phyloP scores from a whole-genome alignment of 2,329 filamentous ascomycete genomes.

The Cytospora mali region DNA sequence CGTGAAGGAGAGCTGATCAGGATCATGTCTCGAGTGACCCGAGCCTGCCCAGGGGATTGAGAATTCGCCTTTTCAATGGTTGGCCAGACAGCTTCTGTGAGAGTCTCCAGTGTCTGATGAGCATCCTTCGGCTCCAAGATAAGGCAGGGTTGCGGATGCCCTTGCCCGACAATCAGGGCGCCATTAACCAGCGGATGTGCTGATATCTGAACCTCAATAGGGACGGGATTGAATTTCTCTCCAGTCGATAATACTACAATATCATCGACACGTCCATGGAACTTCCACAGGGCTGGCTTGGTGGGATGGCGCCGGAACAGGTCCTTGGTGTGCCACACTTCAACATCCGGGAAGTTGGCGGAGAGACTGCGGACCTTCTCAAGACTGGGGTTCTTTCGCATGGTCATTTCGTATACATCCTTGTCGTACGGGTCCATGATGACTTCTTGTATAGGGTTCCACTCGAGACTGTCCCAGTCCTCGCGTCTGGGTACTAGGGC shows the following conservation, averaged over 20 bases:
- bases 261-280: constrained; percentile 21
- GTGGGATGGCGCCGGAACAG: constrained; percentile 50
- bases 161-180: constrained; percentile 20
- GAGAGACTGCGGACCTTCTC: constrained; percentile 27
- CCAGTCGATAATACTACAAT: constrained; percentile 19
- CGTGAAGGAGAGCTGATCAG: neutral
- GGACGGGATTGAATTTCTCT: constrained; percentile 30
- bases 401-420: constrained; percentile 29
- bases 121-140: constrained; percentile 17
- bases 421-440: constrained; percentile 30
- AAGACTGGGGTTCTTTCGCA: constrained; percentile 26
- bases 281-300: constrained; percentile 15
- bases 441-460: constrained; percentile 30
- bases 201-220: constrained; percentile 14
- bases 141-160: constrained; percentile 5
- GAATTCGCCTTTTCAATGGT: constrained; percentile 20
- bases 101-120: constrained; percentile 1
- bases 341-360: constrained; percentile 29
- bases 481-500: constrained; percentile 29
- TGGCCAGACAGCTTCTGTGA: constrained; percentile 20
- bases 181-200: constrained; percentile 11
- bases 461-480: constrained; percentile 32
- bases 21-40: constrained; percentile 19
- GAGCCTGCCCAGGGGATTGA: constrained; percentile 17
- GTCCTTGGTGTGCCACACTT: constrained; percentile 31